A percentile compares a stretch with the other conserved stretches of the same genome.
Evolutionary conservation across 352 stramenopile species (phyloP).

Genomic region (Pythium sukuiense): DNA sequence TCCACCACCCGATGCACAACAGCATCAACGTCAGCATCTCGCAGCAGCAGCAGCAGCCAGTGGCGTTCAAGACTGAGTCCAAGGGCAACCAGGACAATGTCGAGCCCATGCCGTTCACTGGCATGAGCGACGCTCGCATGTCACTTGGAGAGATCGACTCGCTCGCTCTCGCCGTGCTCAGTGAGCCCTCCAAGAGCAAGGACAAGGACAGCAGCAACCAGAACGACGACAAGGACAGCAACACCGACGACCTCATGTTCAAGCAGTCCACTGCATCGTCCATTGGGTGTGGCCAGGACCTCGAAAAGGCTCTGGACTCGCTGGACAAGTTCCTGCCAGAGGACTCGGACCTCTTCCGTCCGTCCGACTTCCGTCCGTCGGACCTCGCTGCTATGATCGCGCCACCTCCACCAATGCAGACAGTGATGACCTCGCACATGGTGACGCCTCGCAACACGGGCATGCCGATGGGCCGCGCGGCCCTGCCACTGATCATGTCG

Average conservation of each 20-base stretch:
- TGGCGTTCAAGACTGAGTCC: constrained; percentile 29
- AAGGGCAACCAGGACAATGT: constrained; percentile 31
- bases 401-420: constrained; percentile 16
- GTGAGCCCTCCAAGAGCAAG: constrained; percentile 23
- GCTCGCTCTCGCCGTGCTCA: constrained; percentile 63
- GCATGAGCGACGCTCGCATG: constrained; percentile 45
- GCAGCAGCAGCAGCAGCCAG: constrained; percentile 42
- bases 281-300: constrained; percentile 42
- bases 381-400: constrained; percentile 24
- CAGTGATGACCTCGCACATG: constrained; percentile 23
- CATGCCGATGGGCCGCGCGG: constrained; percentile 28
- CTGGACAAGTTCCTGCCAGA: constrained; percentile 69
- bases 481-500: constrained; percentile 42
- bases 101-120: constrained; percentile 67
- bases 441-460: constrained; percentile 36
- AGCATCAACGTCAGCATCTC: constrained; percentile 62
- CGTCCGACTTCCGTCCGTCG: constrained; percentile 22
- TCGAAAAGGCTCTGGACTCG: constrained; percentile 75
- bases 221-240: constrained; percentile 3
- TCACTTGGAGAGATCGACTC: constrained; percentile 50
- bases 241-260: constrained; percentile 9
- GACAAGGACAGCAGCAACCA: constrained; percentile 5
- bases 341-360: constrained; percentile 61
- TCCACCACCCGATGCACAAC: constrained; percentile 31
- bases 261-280: constrained; percentile 27